Evolutionary conservation across 495 filamentous ascomycete species (phyloP), one percentile per base, ranked within the genome.

Genomic region (Mycothermus thermophilus): DNA sequence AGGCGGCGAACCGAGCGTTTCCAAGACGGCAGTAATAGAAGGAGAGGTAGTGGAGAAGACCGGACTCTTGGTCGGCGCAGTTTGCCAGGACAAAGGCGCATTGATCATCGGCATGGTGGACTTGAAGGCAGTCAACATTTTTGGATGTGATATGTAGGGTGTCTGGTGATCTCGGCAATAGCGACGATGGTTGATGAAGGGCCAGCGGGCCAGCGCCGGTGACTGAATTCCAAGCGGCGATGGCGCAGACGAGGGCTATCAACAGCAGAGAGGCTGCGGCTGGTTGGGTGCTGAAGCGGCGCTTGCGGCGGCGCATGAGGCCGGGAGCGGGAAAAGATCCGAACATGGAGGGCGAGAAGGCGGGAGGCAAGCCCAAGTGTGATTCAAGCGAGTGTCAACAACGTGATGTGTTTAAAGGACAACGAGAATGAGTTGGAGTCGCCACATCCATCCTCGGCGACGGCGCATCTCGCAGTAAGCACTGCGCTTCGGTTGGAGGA

Each of bases 1-100:
- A 87, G 14, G 83, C 84, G 35, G 93, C 32, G 2, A 77, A 74
- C 47, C 83, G 72, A n/a, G 63, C 75, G 42, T 75, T 55, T 31
- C 66, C 68, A 16, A 92, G 60, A 18, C 63, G 59, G 65, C 92
- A 99, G 54, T 96, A 99, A 60, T 94, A 96, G 22, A 99, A 68
- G 10, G 74, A 68, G 11, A 99, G 72, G 57, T 96, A 96, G 32
- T 86, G 80, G 29, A 94, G 58, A 24, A 96, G 64, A 22, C 88
- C 90, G 35, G 87, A 80, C 58, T 94, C 80, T 52, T 94, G 83
- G 50, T 92, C 85, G 11, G 69, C 64, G 50, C 92, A 99, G 54
- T 95, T 80, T 30, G 60, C 64, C 37, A 64, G 70, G 36, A 95
- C 70, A 57, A 87, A 99, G 36, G 76, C 75, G 63, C 92, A 99